These are phyloP conservation scores for Coemansia sp. DNA, from an alignment of 192 early-diverging fungal species.

Conservation along the genomic window DNA sequence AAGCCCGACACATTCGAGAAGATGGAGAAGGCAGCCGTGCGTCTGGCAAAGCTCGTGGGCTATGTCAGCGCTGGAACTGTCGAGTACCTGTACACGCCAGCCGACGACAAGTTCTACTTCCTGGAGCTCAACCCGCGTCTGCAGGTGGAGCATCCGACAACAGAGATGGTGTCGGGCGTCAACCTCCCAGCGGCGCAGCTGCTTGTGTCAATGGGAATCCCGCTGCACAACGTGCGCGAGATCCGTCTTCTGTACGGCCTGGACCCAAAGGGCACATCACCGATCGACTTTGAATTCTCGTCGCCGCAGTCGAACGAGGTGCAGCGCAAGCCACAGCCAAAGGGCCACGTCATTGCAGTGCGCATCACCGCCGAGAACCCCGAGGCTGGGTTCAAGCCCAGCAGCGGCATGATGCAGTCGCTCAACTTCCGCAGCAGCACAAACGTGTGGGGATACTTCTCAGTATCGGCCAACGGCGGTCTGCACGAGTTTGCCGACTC, in stretches of 20 bases:
- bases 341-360: conserved; percentile 97
- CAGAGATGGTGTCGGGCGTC: conserved; percentile 98
- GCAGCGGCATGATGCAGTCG: conserved; percentile 92
- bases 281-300: conserved; percentile 93
- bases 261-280: conserved; percentile 77
- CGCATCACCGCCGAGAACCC: conserved; percentile 99
- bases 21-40: conserved; percentile 98
- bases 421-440: conserved; percentile 95
- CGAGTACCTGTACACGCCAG: conserved; percentile 93
- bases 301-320: conserved; percentile 73
- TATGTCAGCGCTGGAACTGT: conserved; percentile 96
- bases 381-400: conserved; percentile 99
- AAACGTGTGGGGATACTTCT: conserved; percentile 99
- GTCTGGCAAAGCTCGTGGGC: conserved; percentile 90
- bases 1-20: conserved; percentile 71
- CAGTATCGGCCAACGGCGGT: conserved; percentile 89
- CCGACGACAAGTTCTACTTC: conserved; percentile 87
- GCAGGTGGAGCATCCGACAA: conserved; percentile 99
- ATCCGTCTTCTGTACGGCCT: conserved; percentile 94
- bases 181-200: conserved; percentile 97
- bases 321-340: conserved; percentile 89
- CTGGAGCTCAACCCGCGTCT: conserved; percentile 96
- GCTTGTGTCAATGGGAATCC: conserved; percentile 99
- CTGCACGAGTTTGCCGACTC: conserved; percentile 99
- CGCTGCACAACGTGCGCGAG: conserved; percentile 91